Evolutionary conservation across 2,329 filamentous ascomycete species (phyloP), one percentile per base, ranked within the genome.

Genomic region (Epicoccum sorghinum): DNA sequence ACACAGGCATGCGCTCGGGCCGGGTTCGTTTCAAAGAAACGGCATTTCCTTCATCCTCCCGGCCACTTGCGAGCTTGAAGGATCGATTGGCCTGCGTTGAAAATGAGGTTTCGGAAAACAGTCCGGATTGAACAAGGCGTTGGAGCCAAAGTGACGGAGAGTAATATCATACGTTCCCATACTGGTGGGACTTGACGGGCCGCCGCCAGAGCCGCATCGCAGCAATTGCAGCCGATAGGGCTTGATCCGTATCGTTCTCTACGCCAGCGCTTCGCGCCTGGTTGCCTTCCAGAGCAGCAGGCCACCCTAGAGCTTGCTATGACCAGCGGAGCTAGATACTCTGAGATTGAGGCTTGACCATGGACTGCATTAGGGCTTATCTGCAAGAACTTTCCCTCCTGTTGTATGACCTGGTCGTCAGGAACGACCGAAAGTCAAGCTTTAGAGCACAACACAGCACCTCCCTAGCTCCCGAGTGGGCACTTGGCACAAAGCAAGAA

Each of bases 361-460:
- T 10, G 39, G 27, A 42, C 40, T 47, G 33, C 44, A 53, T 32
- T 47, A 44, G 39, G 33, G 44, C 44, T 40, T 42, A 40, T 39
- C 8, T 22, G 44, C 44, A 35, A 33, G 22, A 23, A 7, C 1
- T 2, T n/a, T 53, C 32, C 25, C 13, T 27, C 7, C n/a, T 25
- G 18, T 25, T 45, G 48, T 40, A 45, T 18, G 18, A 45, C 48
- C 7, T 10, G 25, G 13, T 22, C 9, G 5, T 25, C 25, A 45
- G 48, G 41, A n/a, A 51, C 41, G 22, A 8, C 41, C 40, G 23
- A 14, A 12, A n/a, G 25, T 3, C n/a, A n/a, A 39, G 33, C 5
- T 18, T 32, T 33, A 27, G 40, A 32, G n/a, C 18, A 10, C 25
- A 6, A 18, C 30, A 22, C 4, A 24, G 27, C 18, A 18, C 18